A percentile compares a stretch with the other conserved stretches of the same genome.
phyloP scores from a whole-genome alignment of 768 basidiomycete genomes.

The Phaeotremella fagi region DNA sequence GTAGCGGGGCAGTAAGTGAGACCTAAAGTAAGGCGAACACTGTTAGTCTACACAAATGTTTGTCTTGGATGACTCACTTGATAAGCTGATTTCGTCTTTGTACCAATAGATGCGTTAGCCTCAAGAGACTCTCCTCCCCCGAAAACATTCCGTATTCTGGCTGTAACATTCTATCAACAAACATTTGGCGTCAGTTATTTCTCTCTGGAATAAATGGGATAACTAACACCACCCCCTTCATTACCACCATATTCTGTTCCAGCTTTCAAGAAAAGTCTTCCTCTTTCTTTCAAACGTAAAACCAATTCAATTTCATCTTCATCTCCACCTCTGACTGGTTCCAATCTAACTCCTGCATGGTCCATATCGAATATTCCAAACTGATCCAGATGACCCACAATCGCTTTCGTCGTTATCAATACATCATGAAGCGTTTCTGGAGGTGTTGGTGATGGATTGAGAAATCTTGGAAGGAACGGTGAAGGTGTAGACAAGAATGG shows the following conservation, averaged over 20 bases:
- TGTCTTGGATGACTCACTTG: conserved; percentile 55
- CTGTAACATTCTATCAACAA: conserved; percentile 64
- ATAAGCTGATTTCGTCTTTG: conserved; percentile 78
- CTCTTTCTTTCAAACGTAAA: conserved; percentile 60
- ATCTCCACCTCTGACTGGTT: conserved; percentile 45
- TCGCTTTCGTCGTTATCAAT: conserved; percentile 62
- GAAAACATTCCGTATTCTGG: conserved; percentile 76
- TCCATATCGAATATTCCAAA: conserved; percentile 70
- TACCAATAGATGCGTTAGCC: conserved; percentile 75
- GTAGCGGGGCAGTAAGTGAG: conserved; percentile 48
- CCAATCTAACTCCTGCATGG: conserved; percentile 76
- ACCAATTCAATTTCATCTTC: conserved; percentile 45
- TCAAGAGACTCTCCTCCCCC: conserved; percentile 87
- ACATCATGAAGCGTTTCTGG: conserved; percentile 59
- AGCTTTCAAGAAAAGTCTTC: conserved; percentile 70
- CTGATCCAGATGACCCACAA: conserved; percentile 63
- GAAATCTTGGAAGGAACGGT: conserved; percentile 31
- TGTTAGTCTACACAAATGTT: not conserved
- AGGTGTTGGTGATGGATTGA: conserved; percentile 40
- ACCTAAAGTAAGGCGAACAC: conserved; percentile 25
- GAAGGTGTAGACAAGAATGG: conserved; percentile 55
- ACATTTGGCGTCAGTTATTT: not conserved
- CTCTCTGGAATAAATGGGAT: not conserved
- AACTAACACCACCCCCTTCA: conserved; percentile 83
- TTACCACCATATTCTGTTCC: conserved; percentile 89